Conservation (phyloP, 192 early-diverging fungal genomes). For the Linnemannia zychae region DNA sequence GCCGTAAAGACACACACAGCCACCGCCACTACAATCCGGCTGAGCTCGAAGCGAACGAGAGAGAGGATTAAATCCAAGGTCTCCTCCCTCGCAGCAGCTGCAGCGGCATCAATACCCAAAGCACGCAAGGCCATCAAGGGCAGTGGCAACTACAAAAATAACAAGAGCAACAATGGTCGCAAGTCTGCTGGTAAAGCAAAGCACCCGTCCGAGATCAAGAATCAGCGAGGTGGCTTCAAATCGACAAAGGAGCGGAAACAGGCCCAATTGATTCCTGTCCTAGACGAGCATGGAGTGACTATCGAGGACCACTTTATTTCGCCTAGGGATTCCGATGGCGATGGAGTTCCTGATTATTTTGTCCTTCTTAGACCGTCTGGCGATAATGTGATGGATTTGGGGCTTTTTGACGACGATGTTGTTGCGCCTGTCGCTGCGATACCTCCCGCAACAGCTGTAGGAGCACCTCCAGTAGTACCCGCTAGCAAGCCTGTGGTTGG, state of each 20-base stretch:
- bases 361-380: constrained; percentile 33
- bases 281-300: constrained; percentile 37
- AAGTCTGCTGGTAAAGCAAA: background rate
- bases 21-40: background rate
- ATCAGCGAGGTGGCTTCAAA: constrained; percentile 43
- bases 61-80: background rate
- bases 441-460: background rate
- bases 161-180: background rate
- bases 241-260: constrained; percentile 44
- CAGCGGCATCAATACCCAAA: background rate
- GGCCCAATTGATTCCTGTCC: constrained; percentile 32
- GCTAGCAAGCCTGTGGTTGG: no score
- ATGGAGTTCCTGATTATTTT: constrained; percentile 47
- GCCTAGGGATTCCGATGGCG: constrained; percentile 42
- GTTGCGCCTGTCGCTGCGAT: background rate
- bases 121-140: constrained; percentile 3
- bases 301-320: constrained; percentile 56
- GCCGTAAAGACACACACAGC: background rate
- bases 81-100: background rate
- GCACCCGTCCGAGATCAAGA: constrained; percentile 14
- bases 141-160: background rate
- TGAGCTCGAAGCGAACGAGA: background rate
- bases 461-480: background rate
- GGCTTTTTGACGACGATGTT: constrained; percentile 45
- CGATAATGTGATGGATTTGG: constrained; percentile 35